These are phyloP conservation scores for Neurospora hispaniola DNA, from an alignment of 495 filamentous ascomycete species.

Conservation along the genomic window DNA sequence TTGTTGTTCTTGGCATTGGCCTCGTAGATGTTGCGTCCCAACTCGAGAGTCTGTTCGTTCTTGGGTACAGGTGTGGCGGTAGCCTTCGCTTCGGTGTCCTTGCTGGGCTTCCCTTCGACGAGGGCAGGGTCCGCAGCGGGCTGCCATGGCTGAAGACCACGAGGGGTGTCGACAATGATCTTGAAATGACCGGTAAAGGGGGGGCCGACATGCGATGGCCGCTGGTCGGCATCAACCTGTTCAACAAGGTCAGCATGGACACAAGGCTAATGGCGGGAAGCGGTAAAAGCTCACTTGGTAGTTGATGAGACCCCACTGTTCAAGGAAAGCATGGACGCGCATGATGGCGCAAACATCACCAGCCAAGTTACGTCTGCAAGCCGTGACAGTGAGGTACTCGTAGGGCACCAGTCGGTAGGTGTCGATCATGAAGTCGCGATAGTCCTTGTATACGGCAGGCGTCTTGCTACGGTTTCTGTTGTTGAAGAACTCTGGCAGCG, in stretches of 20 bases:
- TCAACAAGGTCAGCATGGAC: constrained; percentile 14
- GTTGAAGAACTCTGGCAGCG: constrained; percentile 95
- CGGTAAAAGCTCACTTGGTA: constrained; percentile 64
- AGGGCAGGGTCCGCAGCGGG: constrained; percentile 67
- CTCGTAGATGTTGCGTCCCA: constrained; percentile 93
- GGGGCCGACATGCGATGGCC: constrained; percentile 89
- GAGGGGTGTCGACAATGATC: constrained; percentile 83
- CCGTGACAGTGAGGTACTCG: constrained; percentile 94
- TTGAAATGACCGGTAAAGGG: constrained; percentile 97
- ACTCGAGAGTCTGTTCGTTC: constrained; percentile 73
- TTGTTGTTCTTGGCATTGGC: constrained; percentile 78
- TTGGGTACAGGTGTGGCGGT: constrained; percentile 55
- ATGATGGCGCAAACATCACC: constrained; percentile 98
- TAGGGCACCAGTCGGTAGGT: constrained; percentile 91
- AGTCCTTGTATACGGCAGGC: constrained; percentile 93
- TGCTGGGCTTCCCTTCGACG: constrained; percentile 55
- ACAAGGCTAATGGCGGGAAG: not conserved
- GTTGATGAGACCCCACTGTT: constrained; percentile 98
- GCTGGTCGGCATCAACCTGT: constrained; percentile 89
- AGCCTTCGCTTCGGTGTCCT: constrained; percentile 63
- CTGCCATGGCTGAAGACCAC: constrained; percentile 89
- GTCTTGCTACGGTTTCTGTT: constrained; percentile 97
- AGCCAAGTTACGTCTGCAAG: constrained; percentile 90
- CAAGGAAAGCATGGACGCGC: constrained; percentile 96
- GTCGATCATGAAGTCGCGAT: constrained; percentile 99